Evolutionary conservation across 345 rosid genomes (phyloP), one percentile per base, ranked within the genome.

Genomic region (Eutrema heterophyllum): DNA sequence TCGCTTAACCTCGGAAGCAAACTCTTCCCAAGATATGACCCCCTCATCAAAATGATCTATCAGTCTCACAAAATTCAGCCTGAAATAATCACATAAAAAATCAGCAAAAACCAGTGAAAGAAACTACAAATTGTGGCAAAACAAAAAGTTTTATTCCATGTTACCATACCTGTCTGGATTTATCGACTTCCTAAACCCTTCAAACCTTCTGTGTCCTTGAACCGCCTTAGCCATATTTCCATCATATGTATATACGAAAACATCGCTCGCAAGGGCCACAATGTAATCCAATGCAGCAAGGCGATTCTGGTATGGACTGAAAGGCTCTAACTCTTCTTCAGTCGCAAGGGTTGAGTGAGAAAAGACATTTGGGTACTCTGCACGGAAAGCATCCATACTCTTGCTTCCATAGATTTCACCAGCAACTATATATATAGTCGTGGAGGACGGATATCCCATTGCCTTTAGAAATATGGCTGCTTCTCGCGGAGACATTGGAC

Each of bases 161-260:
- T 9, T 33, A 40, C 14, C 55, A 39, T 68, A 93, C 98, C 89
- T 85, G 87, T 90, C 87, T 33, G 98, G 98, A 74, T 85, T 89
- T 59, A 93, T 87, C 30, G 97, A 87, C 80, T 86, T 93, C 49
- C 88, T 78, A 64, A 89, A 93, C 50, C 98, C 96, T 83, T 87
- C 92, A 65, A 90, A 93, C 64, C 83, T 78, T 78, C 98, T 66
- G 44, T 93, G 98, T 32, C 98, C 98, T 80, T 93, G 97, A 56
- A 93, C 98, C 13, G 98, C 97, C 80, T 88, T 94, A 11, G 98
- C 98, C 98, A 94, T 94, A 61, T 94, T 94, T 26, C 98, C 98
- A 65, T 94, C 97, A 4, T 94, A 91, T 4, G 98, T 91, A 74
- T 91, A 88, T 52, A 89, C 86, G 80, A 94, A 94, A 35, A 91